A percentile compares a stretch with the other conserved stretches of the same genome.
Conservation (phyloP, 768 basidiomycete genomes). For the Tephrocybe sp. region DNA sequence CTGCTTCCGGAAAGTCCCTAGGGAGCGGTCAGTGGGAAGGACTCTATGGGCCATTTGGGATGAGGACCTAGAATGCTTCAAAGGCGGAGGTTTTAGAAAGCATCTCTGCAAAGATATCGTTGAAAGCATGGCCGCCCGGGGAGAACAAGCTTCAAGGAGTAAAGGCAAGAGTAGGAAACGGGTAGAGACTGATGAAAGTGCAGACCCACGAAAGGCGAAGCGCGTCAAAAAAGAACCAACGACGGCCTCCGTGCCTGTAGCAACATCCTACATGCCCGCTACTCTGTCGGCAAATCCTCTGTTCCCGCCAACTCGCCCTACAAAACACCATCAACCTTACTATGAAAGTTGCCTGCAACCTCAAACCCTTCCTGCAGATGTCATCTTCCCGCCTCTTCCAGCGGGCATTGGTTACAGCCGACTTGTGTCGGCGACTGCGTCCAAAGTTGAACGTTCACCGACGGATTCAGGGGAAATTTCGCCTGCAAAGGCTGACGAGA, state of each 20-base stretch:
- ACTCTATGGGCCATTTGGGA: conserved; percentile 88
- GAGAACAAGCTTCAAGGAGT: conserved; percentile 25
- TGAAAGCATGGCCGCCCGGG: conserved; percentile 33
- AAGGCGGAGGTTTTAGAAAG: conserved; percentile 79
- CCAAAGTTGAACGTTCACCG: conserved; percentile 23
- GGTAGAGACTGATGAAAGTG: conserved; percentile 33
- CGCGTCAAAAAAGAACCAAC: conserved; percentile 40
- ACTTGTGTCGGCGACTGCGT: conserved; percentile 20
- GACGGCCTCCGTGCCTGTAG: conserved; percentile 19
- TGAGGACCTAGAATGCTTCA: conserved; percentile 79
- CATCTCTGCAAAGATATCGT: conserved; percentile 49
- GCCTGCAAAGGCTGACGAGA: not conserved
- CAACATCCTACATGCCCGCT: conserved; percentile 20
- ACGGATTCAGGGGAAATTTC: conserved; percentile 10
- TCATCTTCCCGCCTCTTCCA: conserved; percentile 75
- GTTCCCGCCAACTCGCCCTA: conserved; percentile 53
- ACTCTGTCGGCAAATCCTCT: conserved; percentile 32
- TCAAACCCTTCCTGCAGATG: conserved; percentile 50
- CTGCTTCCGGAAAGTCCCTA: conserved; percentile 82
- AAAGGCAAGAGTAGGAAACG: conserved; percentile 36
- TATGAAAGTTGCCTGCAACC: conserved; percentile 57
- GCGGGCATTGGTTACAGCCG: conserved; percentile 35
- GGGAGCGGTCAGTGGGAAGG: conserved; percentile 75
- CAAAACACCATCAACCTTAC: conserved; percentile 71
- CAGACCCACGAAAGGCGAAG: conserved; percentile 42